Conservation (phyloP, 148 eudicot species). For the Oxyria digyna region DNA sequence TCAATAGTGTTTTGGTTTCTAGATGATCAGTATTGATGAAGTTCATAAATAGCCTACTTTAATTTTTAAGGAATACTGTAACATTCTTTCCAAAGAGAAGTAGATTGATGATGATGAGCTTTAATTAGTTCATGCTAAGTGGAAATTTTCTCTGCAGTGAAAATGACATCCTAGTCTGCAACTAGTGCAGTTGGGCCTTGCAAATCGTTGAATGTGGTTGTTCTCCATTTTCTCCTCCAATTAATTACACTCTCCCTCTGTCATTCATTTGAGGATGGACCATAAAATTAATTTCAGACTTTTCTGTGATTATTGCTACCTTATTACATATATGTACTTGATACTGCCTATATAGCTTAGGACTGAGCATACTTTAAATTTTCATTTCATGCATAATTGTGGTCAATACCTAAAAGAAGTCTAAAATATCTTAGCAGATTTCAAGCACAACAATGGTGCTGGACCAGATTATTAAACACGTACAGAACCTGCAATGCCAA, state of each 20-base stretch:
- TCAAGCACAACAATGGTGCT: constrained; percentile 89
- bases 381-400: background rate
- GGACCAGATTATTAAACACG: constrained; percentile 96
- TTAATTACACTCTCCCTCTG: background rate
- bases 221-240: constrained; percentile 1
- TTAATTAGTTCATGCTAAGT: background rate
- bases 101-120: background rate
- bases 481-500: constrained; percentile 88
- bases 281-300: background rate
- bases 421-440: constrained; percentile 42
- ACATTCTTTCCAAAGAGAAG: background rate
- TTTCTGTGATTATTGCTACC: constrained; percentile 1
- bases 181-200: background rate
- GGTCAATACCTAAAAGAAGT: constrained; percentile 5
- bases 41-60: background rate
- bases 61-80: background rate
- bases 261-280: background rate
- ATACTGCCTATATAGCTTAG: background rate
- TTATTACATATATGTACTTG: background rate
- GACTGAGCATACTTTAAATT: background rate
- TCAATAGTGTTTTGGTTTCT: background rate
- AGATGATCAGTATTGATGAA: background rate
- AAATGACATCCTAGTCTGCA: background rate
- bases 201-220: background rate
- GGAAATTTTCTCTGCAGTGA: background rate